Evolutionary conservation across 2,329 filamentous ascomycete genomes (phyloP), one percentile per base, ranked within the genome.

Genomic region (Fusarium siculi): DNA sequence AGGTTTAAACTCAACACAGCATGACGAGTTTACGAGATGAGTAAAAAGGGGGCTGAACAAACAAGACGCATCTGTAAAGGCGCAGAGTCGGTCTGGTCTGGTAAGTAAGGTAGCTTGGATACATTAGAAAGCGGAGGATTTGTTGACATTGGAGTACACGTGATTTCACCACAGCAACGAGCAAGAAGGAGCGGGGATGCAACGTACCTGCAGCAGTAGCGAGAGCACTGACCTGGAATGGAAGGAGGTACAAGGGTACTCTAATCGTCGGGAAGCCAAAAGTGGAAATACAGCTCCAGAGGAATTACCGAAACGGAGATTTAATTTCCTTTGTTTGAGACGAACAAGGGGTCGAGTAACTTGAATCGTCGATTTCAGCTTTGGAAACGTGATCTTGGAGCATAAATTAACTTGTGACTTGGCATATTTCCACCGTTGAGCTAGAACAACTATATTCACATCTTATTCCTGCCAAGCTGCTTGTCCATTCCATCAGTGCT

Each of bases 161-260:
- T 80, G 78, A 79, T 72, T 77, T 80, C 78, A 80, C 79, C 79
- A 80, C 75, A 59, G 79, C 79, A 80, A 80, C 79, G 66, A 67
- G 59, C 60, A 66, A 58, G 63, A 50, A 69, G 63, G 55, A 63
- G 67, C 53, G 70, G 66, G 70, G 67, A 66, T 56, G 55, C 67
- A 66, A 74, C 72, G 72, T 74, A 67, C 72, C 72, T 74, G 72
- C 72, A 74, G 72, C 71, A 55, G 65, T 74, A 68, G 67, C 64
- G 66, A 68, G 54, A 64, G 63, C 59, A 63, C 47, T 60, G 68
- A 25, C 65, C 63, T 52, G 72, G 64, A 73, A 66, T 58, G 64
- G 72, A 72, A 74, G 57, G 64, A 63, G 52, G 32, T 49, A 53
- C 72, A 70, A 52, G 59, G 70, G 30, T 73, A 46, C 40, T 42